Conservation (phyloP, 192 early-diverging fungal genomes). For the Coemansia sp. region DNA sequence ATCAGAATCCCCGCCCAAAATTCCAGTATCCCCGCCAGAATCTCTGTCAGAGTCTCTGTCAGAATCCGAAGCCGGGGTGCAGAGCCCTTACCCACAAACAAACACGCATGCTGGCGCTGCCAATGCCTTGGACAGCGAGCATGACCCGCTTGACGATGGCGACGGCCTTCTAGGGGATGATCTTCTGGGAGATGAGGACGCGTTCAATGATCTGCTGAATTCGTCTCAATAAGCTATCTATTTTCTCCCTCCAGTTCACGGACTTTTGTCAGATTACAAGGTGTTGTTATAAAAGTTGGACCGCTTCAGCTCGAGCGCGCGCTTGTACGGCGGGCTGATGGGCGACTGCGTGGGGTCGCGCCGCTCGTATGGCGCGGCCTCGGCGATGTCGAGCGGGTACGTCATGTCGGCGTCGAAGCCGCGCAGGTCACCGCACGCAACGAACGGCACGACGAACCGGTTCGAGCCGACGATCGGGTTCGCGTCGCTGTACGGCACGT, state of each 20-base stretch:
- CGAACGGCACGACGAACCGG: constrained; percentile 81
- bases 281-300: constrained; percentile 69
- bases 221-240: constrained; percentile 1
- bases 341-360: constrained; percentile 80
- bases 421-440: constrained; percentile 88
- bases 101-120: neutral
- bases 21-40: neutral
- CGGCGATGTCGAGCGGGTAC: constrained; percentile 63
- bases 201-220: constrained; percentile 9
- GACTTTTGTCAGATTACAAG: constrained; percentile 4
- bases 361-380: constrained; percentile 40
- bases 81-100: neutral
- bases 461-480: constrained; percentile 71
- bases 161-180: neutral
- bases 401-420: constrained; percentile 89
- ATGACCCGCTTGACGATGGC: constrained; percentile 4
- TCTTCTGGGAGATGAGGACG: neutral
- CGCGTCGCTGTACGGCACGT: constrained; percentile 68
- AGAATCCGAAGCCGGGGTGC: neutral
- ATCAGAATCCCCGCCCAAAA: neutral
- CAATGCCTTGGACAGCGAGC: neutral
- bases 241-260: neutral
- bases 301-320: constrained; percentile 67
- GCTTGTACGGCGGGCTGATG: constrained; percentile 87
- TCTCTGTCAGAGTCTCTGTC: neutral